Evolutionary conservation across 192 early-diverging fungal genomes (phyloP).

Genomic region (Backusella morwellensis): DNA sequence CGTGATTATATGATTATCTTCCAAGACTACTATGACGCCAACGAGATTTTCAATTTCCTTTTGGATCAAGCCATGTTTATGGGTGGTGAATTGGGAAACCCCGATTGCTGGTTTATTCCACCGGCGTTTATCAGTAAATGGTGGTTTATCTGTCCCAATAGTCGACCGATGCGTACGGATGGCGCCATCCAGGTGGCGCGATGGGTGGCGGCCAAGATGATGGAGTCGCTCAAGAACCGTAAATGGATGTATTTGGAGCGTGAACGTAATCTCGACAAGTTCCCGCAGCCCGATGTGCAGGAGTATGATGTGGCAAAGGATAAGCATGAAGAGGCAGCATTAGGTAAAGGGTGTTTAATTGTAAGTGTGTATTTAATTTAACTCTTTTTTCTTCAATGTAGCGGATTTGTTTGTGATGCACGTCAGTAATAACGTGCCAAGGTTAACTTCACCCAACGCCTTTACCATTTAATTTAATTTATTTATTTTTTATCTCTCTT

Average conservation of each 20-base stretch:
- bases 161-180: background rate
- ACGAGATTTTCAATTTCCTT: slow-evolving; percentile 22
- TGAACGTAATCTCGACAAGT: background rate
- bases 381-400: background rate
- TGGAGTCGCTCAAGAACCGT: background rate
- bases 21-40: slow-evolving; percentile 27
- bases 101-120: slow-evolving; percentile 24
- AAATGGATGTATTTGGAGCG: background rate
- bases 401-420: background rate
- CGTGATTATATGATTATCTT: slow-evolving; percentile 32
- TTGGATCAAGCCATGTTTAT: slow-evolving; percentile 17
- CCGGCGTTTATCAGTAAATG: slow-evolving; percentile 18
- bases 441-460: background rate
- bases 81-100: slow-evolving; percentile 26
- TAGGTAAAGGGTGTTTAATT: background rate
- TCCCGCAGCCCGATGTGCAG: background rate
- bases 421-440: background rate
- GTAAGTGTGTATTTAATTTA: no score
- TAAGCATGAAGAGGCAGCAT: background rate
- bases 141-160: slow-evolving; percentile 27
- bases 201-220: background rate
- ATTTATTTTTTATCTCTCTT: no score
- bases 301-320: background rate
- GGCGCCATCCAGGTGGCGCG: background rate
- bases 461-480: background rate